Percentiles rank a stretch among this genome's conserved stretches.
Evolutionary conservation across 805 yeast species (phyloP).

Genomic region (Saccharomyces eubayanus): DNA sequence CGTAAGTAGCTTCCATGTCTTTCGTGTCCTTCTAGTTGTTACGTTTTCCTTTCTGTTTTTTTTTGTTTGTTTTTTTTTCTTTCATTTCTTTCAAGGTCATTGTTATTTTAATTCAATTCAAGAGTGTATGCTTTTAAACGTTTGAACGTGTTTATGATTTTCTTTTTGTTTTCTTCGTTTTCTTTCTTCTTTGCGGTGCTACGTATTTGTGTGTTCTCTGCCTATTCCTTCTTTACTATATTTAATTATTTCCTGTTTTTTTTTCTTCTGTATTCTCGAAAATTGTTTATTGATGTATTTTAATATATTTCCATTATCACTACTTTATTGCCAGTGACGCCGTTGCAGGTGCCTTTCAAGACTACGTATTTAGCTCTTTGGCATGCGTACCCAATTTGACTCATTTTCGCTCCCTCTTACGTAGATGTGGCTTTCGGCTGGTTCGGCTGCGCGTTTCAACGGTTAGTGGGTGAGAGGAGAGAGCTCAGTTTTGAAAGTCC

Average conservation of each 20-base stretch:
- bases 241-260: neutral
- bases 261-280: slow-evolving; percentile 19
- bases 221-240: neutral
- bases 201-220: slow-evolving; percentile 1
- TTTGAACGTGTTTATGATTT: neutral
- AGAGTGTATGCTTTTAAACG: neutral
- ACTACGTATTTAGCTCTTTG: neutral
- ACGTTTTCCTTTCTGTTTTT: neutral
- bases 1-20: neutral
- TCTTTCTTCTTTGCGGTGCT: neutral
- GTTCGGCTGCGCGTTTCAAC: neutral
- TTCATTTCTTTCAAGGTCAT: neutral
- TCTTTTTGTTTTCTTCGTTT: neutral
- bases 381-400: neutral
- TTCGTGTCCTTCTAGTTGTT: neutral
- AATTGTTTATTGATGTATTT: slow-evolving; percentile 3
- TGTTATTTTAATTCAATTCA: slow-evolving; percentile 1
- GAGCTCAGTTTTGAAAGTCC: neutral
- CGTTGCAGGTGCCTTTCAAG: neutral
- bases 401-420: neutral
- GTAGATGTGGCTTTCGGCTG: neutral
- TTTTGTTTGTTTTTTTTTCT: neutral
- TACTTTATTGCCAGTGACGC: neutral
- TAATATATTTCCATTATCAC: neutral
- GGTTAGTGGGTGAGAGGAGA: neutral